Conservation (phyloP, 768 basidiomycete genomes). For the Agaricus sinodeliciosus region DNA sequence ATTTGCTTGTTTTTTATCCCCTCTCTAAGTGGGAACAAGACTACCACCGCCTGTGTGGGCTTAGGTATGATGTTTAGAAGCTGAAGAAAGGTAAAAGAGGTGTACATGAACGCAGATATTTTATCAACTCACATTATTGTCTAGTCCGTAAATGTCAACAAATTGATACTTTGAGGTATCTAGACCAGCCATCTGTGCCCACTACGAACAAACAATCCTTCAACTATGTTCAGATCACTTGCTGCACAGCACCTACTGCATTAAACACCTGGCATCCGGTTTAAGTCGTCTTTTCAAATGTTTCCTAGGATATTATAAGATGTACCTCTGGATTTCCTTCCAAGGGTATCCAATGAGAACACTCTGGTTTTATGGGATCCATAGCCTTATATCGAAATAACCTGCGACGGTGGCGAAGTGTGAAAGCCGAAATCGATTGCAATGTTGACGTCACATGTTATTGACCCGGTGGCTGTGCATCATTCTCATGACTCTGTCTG, state of each 20-base stretch:
- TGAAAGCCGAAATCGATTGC: neutral
- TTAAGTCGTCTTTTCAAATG: neutral
- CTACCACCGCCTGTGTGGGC: constrained; percentile 77
- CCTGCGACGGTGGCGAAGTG: neutral
- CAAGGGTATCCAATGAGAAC: constrained; percentile 66
- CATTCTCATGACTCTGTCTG: too few relatives aligned
- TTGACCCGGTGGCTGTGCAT: too few relatives aligned
- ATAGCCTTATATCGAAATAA: neutral
- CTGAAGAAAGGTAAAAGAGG: constrained; percentile 24
- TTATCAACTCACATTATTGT: constrained; percentile 44
- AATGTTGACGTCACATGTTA: neutral
- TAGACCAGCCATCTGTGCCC: constrained; percentile 67
- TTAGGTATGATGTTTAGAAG: constrained; percentile 62
- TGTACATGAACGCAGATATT: neutral
- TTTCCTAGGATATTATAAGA: neutral
- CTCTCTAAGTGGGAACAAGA: constrained; percentile 72
- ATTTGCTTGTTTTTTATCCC: constrained; percentile 41
- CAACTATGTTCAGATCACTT: neutral
- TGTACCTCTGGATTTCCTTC: constrained; percentile 60
- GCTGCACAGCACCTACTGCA: constrained; percentile 23
- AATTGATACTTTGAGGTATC: constrained; percentile 44
- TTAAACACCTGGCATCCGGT: constrained; percentile 37
- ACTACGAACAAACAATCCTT: constrained; percentile 33
- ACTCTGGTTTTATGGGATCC: neutral
- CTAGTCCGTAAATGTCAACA: constrained; percentile 68